Evolutionary conservation across 257 asterid genomes (phyloP).

Genomic region (Solanum gandarillasii): DNA sequence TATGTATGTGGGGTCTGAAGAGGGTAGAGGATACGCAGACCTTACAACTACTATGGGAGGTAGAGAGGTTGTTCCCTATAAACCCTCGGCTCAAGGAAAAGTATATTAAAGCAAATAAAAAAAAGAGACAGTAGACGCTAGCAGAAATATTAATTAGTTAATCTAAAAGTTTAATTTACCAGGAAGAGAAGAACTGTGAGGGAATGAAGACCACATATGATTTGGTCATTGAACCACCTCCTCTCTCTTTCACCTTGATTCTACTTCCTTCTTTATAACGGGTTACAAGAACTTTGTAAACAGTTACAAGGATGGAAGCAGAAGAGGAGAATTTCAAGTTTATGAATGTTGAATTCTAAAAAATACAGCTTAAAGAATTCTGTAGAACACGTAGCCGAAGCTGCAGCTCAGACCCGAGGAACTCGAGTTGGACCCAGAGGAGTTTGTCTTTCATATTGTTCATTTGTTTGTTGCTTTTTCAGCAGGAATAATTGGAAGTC

Average conservation of each 20-base stretch:
- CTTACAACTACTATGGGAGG: background rate
- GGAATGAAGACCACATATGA: background rate
- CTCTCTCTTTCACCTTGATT: too few species aligned
- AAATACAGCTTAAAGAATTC: background rate
- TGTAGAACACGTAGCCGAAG: background rate
- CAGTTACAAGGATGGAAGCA: too few species aligned
- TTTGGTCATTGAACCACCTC: too few species aligned
- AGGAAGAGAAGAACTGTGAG: background rate
- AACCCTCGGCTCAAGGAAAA: background rate
- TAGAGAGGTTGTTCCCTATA: background rate
- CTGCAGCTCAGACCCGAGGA: background rate
- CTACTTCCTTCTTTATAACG: background rate
- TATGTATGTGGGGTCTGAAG: too few species aligned
- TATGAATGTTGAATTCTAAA: too few species aligned
- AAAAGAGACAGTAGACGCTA: too few species aligned
- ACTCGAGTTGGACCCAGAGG: background rate
- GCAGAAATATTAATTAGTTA: too few species aligned
- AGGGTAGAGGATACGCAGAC: background rate
- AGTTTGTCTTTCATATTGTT: background rate
- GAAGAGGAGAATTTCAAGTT: too few species aligned
- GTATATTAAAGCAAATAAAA: too few species aligned
- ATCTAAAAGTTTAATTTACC: background rate
- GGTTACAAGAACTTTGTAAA: too few species aligned
- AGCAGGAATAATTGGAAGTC: background rate
- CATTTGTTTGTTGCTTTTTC: background rate